Percentiles rank a stretch among this genome's conserved stretches.
phyloP scores from a whole-genome alignment of 2,329 filamentous ascomycete species.

The Elsinoe perseae region DNA sequence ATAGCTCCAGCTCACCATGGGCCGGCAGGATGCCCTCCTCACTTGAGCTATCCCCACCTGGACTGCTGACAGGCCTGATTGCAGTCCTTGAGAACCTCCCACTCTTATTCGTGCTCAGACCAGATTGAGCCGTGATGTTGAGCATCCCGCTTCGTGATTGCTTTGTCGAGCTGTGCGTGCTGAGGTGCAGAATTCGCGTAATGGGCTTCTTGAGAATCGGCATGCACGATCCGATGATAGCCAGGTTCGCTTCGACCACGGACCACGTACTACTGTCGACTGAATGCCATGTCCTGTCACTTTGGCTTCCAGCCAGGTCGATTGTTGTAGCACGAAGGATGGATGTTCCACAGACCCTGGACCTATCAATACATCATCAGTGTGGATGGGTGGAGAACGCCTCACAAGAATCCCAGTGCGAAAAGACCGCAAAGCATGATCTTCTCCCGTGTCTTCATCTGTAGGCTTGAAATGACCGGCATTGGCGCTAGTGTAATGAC shows the following conservation, averaged over 20 bases:
- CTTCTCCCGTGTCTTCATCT: conserved; percentile 26
- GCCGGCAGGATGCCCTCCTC: conserved; percentile 6
- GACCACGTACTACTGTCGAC: conserved; percentile 26
- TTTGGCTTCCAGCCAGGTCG: conserved; percentile 22
- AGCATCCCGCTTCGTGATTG: background rate
- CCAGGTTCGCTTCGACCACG: conserved; percentile 25
- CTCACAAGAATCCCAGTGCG: conserved; percentile 28
- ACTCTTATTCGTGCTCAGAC: conserved; percentile 6
- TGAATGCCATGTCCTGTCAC: conserved; percentile 25
- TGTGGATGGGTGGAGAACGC: conserved; percentile 2
- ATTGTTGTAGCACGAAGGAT: conserved; percentile 25
- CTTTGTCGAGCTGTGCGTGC: background rate
- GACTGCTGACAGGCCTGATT: background rate
- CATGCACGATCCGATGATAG: conserved; percentile 25
- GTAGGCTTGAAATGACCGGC: conserved; percentile 27
- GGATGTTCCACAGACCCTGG: conserved; percentile 22
- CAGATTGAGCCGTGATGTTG: conserved; percentile 5
- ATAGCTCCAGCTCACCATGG: background rate
- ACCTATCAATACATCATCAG: conserved; percentile 10
- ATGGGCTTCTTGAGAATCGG: conserved; percentile 26
- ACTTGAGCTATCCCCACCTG: conserved; percentile 3
- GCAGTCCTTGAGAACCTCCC: background rate
- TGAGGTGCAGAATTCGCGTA: conserved; percentile 22
- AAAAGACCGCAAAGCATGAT: conserved; percentile 29
- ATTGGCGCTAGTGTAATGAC: conserved; percentile 28